Conservation (phyloP, 83 land plant genomes). For the Thuja plicata region DNA sequence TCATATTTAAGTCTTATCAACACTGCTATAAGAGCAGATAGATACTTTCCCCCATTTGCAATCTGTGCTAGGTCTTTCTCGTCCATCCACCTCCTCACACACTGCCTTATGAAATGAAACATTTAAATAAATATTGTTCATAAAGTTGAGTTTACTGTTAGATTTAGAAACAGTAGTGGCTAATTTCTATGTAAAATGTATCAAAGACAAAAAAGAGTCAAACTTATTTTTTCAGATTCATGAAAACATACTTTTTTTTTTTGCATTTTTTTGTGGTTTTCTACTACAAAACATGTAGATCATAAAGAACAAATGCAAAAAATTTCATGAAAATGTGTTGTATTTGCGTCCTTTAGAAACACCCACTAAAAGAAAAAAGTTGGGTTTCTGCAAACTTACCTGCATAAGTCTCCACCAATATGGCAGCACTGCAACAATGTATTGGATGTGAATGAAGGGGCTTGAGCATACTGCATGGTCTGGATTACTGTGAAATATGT, state of each 20-base stretch:
- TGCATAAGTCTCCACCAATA: conserved; percentile 50
- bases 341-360: too few relatives aligned
- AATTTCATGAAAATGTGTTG: too few relatives aligned
- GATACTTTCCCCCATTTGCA: conserved; percentile 36
- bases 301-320: too few relatives aligned
- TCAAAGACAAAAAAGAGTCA: too few relatives aligned
- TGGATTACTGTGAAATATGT: neutral
- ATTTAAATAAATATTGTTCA: neutral
- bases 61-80: conserved; percentile 22
- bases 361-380: neutral
- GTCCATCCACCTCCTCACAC: conserved; percentile 28
- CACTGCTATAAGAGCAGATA: conserved; percentile 30
- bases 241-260: too few relatives aligned
- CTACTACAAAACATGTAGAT: too few relatives aligned
- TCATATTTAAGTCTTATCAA: conserved; percentile 19
- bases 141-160: neutral
- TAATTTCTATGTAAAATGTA: too few relatives aligned
- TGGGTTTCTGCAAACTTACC: conserved; percentile 7
- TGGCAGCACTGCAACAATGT: conserved; percentile 25
- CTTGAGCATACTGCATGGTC: conserved; percentile 13
- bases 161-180: too few relatives aligned
- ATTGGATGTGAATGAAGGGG: conserved; percentile 10
- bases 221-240: too few relatives aligned
- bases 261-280: too few relatives aligned
- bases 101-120: conserved; percentile 17